phyloP scores from a whole-genome alignment of 768 basidiomycete genomes.

The Pisolithus orientalis region DNA sequence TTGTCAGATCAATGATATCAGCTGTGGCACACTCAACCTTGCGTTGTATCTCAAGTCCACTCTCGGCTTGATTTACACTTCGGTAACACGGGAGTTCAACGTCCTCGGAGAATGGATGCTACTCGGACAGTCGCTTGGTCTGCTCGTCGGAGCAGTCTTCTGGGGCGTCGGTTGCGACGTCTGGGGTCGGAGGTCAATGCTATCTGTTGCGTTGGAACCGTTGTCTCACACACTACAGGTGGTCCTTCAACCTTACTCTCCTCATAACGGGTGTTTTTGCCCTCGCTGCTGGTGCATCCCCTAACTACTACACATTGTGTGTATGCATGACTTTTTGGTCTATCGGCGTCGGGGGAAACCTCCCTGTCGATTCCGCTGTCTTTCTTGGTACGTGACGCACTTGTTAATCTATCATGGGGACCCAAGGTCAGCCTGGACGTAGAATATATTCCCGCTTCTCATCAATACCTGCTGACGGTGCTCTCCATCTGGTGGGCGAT shows the following conservation, averaged over 20 bases:
- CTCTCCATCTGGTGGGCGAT: conserved; percentile 79
- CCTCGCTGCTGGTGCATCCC: conserved; percentile 53
- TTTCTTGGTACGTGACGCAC: conserved; percentile 51
- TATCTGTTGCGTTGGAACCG: not conserved
- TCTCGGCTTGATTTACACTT: conserved; percentile 57
- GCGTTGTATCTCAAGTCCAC: conserved; percentile 38
- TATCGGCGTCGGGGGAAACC: conserved; percentile 67
- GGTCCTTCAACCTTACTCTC: conserved; percentile 67
- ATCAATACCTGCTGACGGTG: conserved; percentile 71
- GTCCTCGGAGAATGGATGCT: conserved; percentile 58
- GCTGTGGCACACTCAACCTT: not conserved
- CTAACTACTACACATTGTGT: conserved; percentile 45
- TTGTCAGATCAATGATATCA: not conserved
- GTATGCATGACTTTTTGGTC: conserved; percentile 52
- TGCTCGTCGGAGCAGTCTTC: conserved; percentile 62
- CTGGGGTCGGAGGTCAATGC: conserved; percentile 56
- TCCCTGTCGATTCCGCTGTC: conserved; percentile 71
- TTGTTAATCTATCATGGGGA: not conserved
- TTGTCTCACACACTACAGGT: conserved; percentile 30
- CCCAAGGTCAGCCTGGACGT: not conserved
- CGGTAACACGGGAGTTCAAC: conserved; percentile 60
- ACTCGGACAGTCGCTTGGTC: conserved; percentile 65
- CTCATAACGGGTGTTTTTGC: conserved; percentile 65
- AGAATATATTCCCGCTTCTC: conserved; percentile 67
- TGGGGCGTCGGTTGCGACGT: conserved; percentile 67